These are phyloP conservation scores for Russula vinacea DNA, from an alignment of 768 basidiomycete species.

Conservation along the genomic window DNA sequence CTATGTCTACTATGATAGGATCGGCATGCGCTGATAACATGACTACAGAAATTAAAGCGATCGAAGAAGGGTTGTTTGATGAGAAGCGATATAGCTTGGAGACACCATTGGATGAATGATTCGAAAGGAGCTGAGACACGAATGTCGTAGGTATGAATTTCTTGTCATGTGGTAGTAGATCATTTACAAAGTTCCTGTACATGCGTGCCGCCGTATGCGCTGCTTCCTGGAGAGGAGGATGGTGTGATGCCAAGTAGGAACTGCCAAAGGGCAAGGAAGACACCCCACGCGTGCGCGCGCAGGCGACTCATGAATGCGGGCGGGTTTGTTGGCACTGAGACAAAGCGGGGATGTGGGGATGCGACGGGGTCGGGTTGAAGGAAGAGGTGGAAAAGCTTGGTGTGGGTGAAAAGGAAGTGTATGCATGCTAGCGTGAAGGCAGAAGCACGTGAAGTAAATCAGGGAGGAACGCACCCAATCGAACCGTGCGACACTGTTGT, in stretches of 20 bases:
- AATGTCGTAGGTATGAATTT: neutral
- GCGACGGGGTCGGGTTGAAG: slow-evolving; percentile 59
- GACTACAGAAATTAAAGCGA: slow-evolving; percentile 63
- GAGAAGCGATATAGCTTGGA: slow-evolving; percentile 34
- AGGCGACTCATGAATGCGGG: slow-evolving; percentile 38
- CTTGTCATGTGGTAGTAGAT: neutral
- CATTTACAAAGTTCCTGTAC: slow-evolving; percentile 59
- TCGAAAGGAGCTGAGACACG: too few relatives aligned
- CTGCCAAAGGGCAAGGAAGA: slow-evolving; percentile 55
- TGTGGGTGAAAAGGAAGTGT: slow-evolving; percentile 64
- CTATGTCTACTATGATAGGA: neutral
- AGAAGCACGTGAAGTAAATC: neutral
- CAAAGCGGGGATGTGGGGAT: slow-evolving; percentile 67
- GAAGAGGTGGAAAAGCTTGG: slow-evolving; percentile 65
- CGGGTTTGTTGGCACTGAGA: slow-evolving; percentile 47
- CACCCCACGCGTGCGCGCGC: slow-evolving; percentile 44
- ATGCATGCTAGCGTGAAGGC: neutral
- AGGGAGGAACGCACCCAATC: slow-evolving; percentile 59
- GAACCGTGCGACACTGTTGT: slow-evolving; percentile 63
- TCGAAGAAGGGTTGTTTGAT: slow-evolving; percentile 48
- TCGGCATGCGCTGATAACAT: slow-evolving; percentile 2
- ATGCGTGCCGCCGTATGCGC: slow-evolving; percentile 32
- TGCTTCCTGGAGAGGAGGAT: slow-evolving; percentile 25
- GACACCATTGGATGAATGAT: slow-evolving; percentile 6
- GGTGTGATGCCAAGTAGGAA: slow-evolving; percentile 64